Percentiles rank a stretch among this genome's conserved stretches.
Evolutionary conservation across 164 flowering plant genomes (phyloP).

Genomic region (Piper betle): DNA sequence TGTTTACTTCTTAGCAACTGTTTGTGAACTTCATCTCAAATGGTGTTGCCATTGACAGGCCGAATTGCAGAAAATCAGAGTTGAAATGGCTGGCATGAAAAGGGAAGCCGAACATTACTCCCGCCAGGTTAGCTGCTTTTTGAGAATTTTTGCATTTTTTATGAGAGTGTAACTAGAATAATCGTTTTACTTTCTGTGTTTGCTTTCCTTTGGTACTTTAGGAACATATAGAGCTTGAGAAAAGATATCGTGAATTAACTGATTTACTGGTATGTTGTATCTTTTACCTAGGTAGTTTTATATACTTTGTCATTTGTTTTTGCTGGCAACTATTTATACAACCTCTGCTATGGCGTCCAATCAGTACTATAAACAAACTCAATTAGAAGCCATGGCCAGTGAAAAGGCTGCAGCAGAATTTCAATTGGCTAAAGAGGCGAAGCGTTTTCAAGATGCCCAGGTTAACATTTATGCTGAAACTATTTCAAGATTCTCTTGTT

Average conservation of each 20-base stretch:
- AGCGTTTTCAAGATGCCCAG: constrained; percentile 81
- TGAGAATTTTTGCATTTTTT: no score
- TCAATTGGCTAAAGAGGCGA: constrained; percentile 89
- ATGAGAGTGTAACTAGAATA: neutral
- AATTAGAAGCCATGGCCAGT: constrained; percentile 61
- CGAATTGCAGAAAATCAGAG: constrained; percentile 90
- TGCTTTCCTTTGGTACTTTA: neutral
- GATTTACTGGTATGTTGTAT: no score
- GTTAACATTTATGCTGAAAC: constrained; percentile 19
- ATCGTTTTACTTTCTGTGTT: neutral
- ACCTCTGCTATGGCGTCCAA: neutral
- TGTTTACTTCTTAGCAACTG: neutral
- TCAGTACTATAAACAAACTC: constrained; percentile 36
- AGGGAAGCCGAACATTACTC: constrained; percentile 99
- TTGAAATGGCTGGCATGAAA: constrained; percentile 99
- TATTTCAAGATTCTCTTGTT: neutral
- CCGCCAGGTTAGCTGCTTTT: constrained; percentile 47
- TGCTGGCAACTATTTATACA: neutral
- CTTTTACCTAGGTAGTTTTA: neutral
- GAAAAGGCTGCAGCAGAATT: constrained; percentile 98
- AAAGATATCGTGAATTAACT: no score
- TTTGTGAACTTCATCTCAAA: neutral
- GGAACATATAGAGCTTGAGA: no score
- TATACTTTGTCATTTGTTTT: neutral
- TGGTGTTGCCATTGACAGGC: constrained; percentile 35